phyloP scores from a whole-genome alignment of 2,329 filamentous ascomycete species.

The Fusarium sp. region DNA sequence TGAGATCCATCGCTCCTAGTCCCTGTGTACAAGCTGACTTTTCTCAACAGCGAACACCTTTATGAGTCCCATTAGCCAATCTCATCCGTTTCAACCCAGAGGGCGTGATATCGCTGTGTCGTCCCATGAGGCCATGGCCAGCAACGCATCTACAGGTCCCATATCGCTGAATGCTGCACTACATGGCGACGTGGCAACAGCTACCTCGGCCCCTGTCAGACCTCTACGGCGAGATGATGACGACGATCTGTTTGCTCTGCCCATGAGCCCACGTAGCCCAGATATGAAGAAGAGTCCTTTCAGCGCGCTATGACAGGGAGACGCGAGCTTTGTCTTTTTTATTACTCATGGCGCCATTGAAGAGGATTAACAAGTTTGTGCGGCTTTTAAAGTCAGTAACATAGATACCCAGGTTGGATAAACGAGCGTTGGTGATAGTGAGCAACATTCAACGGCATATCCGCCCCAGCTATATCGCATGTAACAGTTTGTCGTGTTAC shows the following conservation, averaged over 20 bases:
- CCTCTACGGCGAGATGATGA: constrained; percentile 52
- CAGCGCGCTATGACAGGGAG: constrained; percentile 53
- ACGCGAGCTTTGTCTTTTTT: background rate
- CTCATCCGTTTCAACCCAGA: constrained; percentile 44
- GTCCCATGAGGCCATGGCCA: constrained; percentile 46
- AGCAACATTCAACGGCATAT: background rate
- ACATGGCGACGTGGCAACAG: constrained; percentile 29
- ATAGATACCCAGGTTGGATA: constrained; percentile 31
- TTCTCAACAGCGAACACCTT: constrained; percentile 46
- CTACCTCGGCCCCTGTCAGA: constrained; percentile 27
- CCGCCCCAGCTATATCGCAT: background rate
- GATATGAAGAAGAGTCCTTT: constrained; percentile 89
- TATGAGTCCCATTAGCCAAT: constrained; percentile 45
- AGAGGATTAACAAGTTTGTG: background rate
- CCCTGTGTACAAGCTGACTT: constrained; percentile 28
- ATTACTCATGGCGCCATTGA: background rate
- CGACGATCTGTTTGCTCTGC: constrained; percentile 87
- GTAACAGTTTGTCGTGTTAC: background rate
- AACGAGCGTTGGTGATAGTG: constrained; percentile 19
- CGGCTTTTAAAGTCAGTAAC: constrained; percentile 3
- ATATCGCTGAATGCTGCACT: constrained; percentile 48
- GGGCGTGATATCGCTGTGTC: constrained; percentile 48
- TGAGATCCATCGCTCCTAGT: background rate
- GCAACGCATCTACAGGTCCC: constrained; percentile 31
- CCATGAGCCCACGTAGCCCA: constrained; percentile 84